These are phyloP conservation scores for Clitopilus hobsonii DNA, from an alignment of 768 basidiomycete genomes.

Conservation along the genomic window DNA sequence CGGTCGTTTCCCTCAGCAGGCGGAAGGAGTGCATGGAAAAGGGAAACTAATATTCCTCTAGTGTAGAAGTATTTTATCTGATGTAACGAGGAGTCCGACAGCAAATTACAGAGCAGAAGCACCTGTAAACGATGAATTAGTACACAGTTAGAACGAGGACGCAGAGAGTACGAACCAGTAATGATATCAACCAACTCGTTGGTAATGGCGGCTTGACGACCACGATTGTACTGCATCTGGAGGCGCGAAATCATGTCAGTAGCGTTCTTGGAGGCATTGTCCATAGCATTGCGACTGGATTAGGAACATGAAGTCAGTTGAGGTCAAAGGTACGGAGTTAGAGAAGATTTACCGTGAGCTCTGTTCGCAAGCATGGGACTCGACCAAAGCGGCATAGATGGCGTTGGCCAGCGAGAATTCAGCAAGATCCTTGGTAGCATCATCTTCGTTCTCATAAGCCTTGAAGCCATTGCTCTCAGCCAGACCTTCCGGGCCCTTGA, in stretches of 20 bases:
- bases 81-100: not conserved
- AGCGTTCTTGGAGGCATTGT: conserved; percentile 99
- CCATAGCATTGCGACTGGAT: conserved; percentile 93
- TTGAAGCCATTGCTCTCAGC: conserved; percentile 85
- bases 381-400: conserved; percentile 89
- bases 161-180: conserved; percentile 53
- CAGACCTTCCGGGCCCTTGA: conserved; percentile 79
- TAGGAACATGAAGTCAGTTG: conserved; percentile 3
- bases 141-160: too few relatives aligned
- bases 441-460: conserved; percentile 97
- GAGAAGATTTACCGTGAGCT: conserved; percentile 65
- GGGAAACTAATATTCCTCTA: not conserved
- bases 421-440: conserved; percentile 86
- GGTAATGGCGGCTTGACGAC: conserved; percentile 96
- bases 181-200: conserved; percentile 93
- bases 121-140: too few relatives aligned
- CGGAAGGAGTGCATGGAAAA: not conserved
- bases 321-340: not conserved
- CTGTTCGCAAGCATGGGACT: conserved; percentile 94
- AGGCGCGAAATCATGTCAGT: conserved; percentile 84
- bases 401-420: conserved; percentile 97
- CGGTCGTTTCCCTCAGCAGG: too few relatives aligned
- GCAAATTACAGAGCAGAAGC: conserved; percentile 36
- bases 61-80: not conserved
- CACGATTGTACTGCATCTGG: conserved; percentile 96